Evolutionary conservation across 2,329 filamentous ascomycete species (phyloP).

Genomic region (Pestalotiopsis sp.): DNA sequence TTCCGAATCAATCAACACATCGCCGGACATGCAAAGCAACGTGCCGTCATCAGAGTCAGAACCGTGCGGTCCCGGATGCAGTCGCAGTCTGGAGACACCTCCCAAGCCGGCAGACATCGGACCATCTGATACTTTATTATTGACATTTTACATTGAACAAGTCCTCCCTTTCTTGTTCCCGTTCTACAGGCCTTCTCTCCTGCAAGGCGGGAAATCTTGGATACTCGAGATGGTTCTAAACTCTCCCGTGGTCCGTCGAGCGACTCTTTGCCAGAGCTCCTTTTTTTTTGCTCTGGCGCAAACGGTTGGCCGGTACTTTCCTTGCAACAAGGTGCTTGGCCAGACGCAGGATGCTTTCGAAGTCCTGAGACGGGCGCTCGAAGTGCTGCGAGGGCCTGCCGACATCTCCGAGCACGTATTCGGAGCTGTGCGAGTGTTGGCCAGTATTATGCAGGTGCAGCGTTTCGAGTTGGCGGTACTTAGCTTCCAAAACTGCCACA

Average conservation of each 20-base stretch:
- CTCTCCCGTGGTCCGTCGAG: constrained; percentile 24
- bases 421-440: constrained; percentile 30
- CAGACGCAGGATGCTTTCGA: constrained; percentile 25
- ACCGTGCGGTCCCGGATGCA: constrained; percentile 8
- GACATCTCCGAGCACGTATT: constrained; percentile 21
- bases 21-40: background rate
- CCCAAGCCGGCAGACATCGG: constrained; percentile 13
- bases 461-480: constrained; percentile 34
- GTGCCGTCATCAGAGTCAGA: background rate
- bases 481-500: constrained; percentile 36
- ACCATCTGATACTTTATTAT: constrained; percentile 21
- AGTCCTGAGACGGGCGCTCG: constrained; percentile 22
- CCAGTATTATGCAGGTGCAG: constrained; percentile 37
- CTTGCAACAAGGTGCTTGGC: constrained; percentile 25
- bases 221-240: constrained; percentile 25
- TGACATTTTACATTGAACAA: constrained; percentile 28
- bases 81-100: background rate
- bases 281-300: constrained; percentile 25
- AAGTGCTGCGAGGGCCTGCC: constrained; percentile 21
- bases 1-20: background rate
- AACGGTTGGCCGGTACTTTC: constrained; percentile 13
- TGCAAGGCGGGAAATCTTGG: constrained; percentile 24
- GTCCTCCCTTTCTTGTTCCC: constrained; percentile 29
- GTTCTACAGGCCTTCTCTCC: constrained; percentile 25
- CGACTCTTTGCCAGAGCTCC: constrained; percentile 23